Base-by-base conservation (phyloP, 768 basidiomycete genomes). In the Strobilomyces dryophilus region DNA sequence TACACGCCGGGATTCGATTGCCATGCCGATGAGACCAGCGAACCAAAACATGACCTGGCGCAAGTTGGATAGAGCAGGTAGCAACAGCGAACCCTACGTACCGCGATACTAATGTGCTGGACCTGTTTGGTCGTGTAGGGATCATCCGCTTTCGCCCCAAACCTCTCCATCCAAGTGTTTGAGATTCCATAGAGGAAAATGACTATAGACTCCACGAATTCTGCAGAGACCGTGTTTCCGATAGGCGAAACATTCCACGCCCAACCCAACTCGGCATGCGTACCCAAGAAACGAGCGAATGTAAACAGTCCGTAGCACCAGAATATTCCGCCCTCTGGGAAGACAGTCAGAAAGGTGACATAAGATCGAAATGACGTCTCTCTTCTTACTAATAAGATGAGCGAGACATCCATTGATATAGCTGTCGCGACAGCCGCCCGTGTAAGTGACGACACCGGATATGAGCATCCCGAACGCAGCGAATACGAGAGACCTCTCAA, bases 121-220 rank as follows among this genome's bases (percentile, higher is more conserved):
- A 97, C 81, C 65, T 97, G 82, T 69, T 93, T 95, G 24, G 92
- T 88, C 2, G 89, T 89, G 72, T 80, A 95, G 14, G 94, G 89
- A 64, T 87, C 85, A 14, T 89, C 91, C 0, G 87, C 72, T 15
- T 79, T 71, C 1, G 85, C 89, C 4, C 94, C 95, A 59, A 95
- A 90, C 39, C 95, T 81, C 71, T 98, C 95, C 90, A 98, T 92
- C 92, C 92, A 98, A 15, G 89, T 92, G 66, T 98, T 95, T 40
- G 92, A 87, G 32, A 81, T 76, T 8, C 95, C 95, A 65, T 98
- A 98, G 0, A 84, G 32, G 71, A 95, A 95, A 61, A 98, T 94
- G 47, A 92, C 78, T 10, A 76, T 63, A 0, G 85, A 90, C 69
- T 93, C 91, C 52, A 84, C 76, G 49, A 90, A 86, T 67, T 92